Base-by-base conservation (phyloP, 345 rosid species). In the Salix udensis region DNA sequence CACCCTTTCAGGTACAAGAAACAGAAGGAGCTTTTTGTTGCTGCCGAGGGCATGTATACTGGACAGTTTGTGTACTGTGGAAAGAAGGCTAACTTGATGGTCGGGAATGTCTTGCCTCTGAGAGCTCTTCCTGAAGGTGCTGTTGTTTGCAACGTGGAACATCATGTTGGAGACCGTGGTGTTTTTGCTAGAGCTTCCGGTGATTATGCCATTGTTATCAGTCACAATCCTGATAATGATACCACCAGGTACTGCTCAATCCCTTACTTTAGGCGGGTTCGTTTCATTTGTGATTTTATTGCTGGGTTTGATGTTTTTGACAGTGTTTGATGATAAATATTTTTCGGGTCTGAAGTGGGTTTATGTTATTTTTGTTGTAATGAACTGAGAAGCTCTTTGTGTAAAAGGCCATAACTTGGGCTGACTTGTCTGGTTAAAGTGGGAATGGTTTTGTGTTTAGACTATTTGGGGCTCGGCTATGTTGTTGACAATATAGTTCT, bases 11-110 rank as follows among this genome's bases (percentile, higher is more conserved):
- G 95, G 24, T 91, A 82, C 74, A 75, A 85, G 88, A 85, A 88
- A 68, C 93, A 91, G 79, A 91, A 89, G 90, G 95, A 91, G 84
- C 86, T 89, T 12, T 91, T 91, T 83, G 86, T 91, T 12, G 95
- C 92, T 2, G 89, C 90, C 0, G 88, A 88, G 39, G 91, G 91
- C 15, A 85, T 87, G 86, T 88, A 88, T 69, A 85, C 88, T 1
- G 89, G 92, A 3, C 92, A 89, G 87, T 89, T 85, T 42, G 65
- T 89, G 0, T 89, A 84, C 83, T 89, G 90, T 31, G 90, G 92
- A 9, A 89, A 86, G 86, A 89, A 72, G 66, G 92, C 90, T 2
- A 83, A 78, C 9, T 82, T 89, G 1, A 77, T 86, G 31, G 90
- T 89, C 21, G 92, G 92, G 26, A 89, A 89, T 58, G 92, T 89